A percentile compares a stretch with the other conserved stretches of the same genome.
phyloP scores from a whole-genome alignment of 2,329 filamentous ascomycete genomes.

The Penicillium olsonii region DNA sequence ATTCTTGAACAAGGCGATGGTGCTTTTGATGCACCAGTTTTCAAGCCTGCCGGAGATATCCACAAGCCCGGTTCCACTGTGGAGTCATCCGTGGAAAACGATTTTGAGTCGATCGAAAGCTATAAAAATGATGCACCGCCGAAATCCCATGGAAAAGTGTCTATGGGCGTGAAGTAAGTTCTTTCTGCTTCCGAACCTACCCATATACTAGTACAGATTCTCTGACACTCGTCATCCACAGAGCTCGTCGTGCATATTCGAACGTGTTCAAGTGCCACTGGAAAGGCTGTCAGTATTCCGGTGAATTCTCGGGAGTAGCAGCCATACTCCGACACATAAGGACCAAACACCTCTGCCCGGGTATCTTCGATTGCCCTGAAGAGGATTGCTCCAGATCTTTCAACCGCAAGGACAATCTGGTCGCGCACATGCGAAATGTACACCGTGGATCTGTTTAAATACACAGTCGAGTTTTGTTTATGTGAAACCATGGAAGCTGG shows the following conservation, averaged over 20 bases:
- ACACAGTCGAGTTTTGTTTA: neutral
- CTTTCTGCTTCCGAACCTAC: neutral
- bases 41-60: neutral
- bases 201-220: too few relatives aligned
- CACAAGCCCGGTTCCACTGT: neutral
- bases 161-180: conserved; percentile 1
- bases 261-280: neutral
- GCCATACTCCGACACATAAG: neutral
- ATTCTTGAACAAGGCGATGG: neutral
- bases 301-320: conserved; percentile 1
- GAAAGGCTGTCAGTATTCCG: conserved; percentile 2
- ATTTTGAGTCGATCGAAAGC: neutral
- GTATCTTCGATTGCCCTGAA: neutral
- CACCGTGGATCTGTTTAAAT: neutral
- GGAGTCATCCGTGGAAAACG: neutral
- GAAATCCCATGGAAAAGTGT: neutral
- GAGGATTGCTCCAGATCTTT: neutral
- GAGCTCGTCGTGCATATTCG: neutral
- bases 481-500: neutral
- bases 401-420: conserved; percentile 6
- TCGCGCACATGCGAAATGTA: conserved; percentile 5
- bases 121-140: neutral
- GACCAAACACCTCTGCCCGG: neutral
- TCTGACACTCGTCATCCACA: too few relatives aligned
- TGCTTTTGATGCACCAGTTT: neutral